Evolutionary conservation across 495 filamentous ascomycete genomes (phyloP), one percentile per base, ranked within the genome.

Genomic region (Stereocaulon alpinum): DNA sequence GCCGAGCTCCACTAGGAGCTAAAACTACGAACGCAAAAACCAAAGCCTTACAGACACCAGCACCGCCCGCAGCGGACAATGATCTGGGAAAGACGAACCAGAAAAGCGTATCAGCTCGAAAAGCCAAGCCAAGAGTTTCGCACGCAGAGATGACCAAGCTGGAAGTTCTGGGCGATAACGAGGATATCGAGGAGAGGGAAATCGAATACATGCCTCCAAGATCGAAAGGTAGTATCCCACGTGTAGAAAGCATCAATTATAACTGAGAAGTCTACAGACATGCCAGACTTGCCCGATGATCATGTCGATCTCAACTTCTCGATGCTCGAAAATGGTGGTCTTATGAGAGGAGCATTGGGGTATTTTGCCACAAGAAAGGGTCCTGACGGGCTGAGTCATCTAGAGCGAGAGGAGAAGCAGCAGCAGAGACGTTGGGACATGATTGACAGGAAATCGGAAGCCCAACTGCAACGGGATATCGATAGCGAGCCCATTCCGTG

Each of bases 21-120:
- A 99, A 99, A 72, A 97, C 92, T 0, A 96, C 93, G 45, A 99
- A 99, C 72, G 88, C 87, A 43, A 96, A 93, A 74, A 79, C 87
- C 54, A 87, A 78, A 66, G 79, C 79, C 5, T 78, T 84, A 41
- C 82, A 85, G 64, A 89, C 82, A 6, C 83, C 83, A 1, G 80
- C 74, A 30, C 76, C 76, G 11, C 72, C 73, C 41, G 63, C 66
- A 37, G 74, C 71, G 42, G 73, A 70, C n/a, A 65, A 71, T 56
- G 77, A 80, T 62, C 67, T 71, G 34, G 72, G 72, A 50, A 78
- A 75, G 65, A 76, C 74, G 3, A 72, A 72, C 40, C 77, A 74
- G 34, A 75, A 73, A 62, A 73, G 71, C 45, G 75, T 75, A 12
- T 83, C 78, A 18, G 73, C 76, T 10, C 79, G 81, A 58, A 77